Percentiles rank a stretch among this genome's conserved stretches.
These are phyloP conservation scores for Capronia coronata DNA, from an alignment of 2,329 filamentous ascomycete genomes.

Conservation along the genomic window DNA sequence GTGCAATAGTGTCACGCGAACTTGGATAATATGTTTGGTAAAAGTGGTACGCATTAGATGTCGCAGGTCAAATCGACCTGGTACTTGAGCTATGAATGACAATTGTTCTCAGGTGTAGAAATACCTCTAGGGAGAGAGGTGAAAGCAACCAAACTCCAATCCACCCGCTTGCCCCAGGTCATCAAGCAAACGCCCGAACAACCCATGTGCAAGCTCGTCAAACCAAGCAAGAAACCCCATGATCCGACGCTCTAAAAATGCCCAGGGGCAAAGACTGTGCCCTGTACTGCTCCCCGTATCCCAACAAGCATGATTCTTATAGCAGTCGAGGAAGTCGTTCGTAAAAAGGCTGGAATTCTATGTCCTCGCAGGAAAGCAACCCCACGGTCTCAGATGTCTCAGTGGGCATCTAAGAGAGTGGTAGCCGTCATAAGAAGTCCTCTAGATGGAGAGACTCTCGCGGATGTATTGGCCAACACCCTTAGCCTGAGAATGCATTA, in stretches of 20 bases:
- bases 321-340: conserved; percentile 4
- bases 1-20: too few relatives aligned
- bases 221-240: not conserved
- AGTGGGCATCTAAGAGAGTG: conserved; percentile 5
- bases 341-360: conserved; percentile 9
- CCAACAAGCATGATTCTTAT: conserved; percentile 15
- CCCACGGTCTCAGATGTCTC: conserved; percentile 16
- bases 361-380: conserved; percentile 5
- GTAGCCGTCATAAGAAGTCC: not conserved
- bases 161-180: not conserved
- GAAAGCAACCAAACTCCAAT: not conserved
- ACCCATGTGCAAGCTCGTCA: not conserved
- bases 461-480: conserved; percentile 28
- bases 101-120: conserved; percentile 1
- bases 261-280: conserved; percentile 6
- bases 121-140: conserved; percentile 1
- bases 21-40: too few relatives aligned
- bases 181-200: too few relatives aligned
- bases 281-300: conserved; percentile 8
- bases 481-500: conserved; percentile 25
- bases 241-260: conserved; percentile 22
- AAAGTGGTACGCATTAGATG: not conserved
- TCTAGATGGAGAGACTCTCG: conserved; percentile 22
- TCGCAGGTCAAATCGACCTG: not conserved
- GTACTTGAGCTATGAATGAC: conserved; percentile 8